Evolutionary conservation across 2,329 filamentous ascomycete species (phyloP), one percentile per base, ranked within the genome.

Genomic region (Nemania sp.): DNA sequence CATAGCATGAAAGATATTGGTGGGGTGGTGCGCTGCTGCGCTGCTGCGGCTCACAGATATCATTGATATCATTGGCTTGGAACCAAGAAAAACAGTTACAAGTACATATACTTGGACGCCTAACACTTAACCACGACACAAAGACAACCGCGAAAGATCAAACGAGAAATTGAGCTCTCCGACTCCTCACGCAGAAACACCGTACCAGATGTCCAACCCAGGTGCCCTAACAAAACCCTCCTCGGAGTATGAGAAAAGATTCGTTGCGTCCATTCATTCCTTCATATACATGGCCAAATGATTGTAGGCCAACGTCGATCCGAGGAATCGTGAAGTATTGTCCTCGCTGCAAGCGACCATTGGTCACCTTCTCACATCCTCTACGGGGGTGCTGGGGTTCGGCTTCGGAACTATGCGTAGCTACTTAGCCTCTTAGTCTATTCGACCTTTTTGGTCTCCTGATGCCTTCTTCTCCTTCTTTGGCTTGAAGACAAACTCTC

Each of bases 401-500:
- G 55, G 62, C 38, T 38, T 56, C 26, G 56, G 53, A 54, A 54
- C 27, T 54, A n/a, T 43, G 49, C 57, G 49, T 22, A 61, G 43
- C 22, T 64, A 32, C 64, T 57, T 70, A 43, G 72, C 41, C 61
- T 72, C 55, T 70, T 73, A 15, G 69, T 73, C 22, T 68, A 61
- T 45, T 62, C 68, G 38, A 52, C 69, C 60, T 70, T 75, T 75
- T 58, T 73, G 71, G 47, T 77, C 74, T 10, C 67, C 68, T 4
- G 72, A 35, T n/a, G 72, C 62, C 80, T 93, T 93, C 82, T 91
- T 91, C 62, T 95, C 93, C 83, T 96, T 97, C 75, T 92, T 89
- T 43, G 90, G 87, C 84, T 97, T 97, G 84, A 97, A 91, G 73
- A 92, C 89, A 80, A 97, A 97, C 79, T 97, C 92, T 61, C 92